Percentiles rank a stretch among this genome's conserved stretches.
phyloP scores from a whole-genome alignment of 2,329 filamentous ascomycete species.

The Pezicula carpinea region DNA sequence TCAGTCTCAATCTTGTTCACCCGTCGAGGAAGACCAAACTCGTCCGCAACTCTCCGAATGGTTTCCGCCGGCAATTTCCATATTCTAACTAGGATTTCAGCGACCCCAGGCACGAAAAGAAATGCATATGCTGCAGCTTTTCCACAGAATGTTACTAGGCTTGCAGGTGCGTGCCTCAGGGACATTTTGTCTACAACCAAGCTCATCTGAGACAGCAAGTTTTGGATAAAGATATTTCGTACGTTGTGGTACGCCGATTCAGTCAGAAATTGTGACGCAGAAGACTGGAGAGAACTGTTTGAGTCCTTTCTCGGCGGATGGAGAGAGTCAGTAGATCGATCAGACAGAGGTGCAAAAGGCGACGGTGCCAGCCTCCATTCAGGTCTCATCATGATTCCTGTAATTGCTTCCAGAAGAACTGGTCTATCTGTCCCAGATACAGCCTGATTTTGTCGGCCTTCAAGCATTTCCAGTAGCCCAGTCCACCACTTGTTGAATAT shows the following conservation, averaged over 20 bases:
- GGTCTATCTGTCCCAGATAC: conserved; percentile 67
- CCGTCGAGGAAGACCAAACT: conserved; percentile 54
- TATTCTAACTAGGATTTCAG: conserved; percentile 61
- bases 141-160: conserved; percentile 64
- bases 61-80: conserved; percentile 58
- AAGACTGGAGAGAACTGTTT: conserved; percentile 51
- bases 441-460: conserved; percentile 63
- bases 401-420: conserved; percentile 63
- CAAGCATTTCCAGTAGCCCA: conserved; percentile 62
- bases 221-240: conserved; percentile 65
- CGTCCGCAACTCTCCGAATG: conserved; percentile 56
- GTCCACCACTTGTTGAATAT: conserved; percentile 76
- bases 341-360: conserved; percentile 46
- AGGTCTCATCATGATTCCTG: conserved; percentile 64
- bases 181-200: conserved; percentile 74
- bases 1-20: conserved; percentile 37
- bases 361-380: conserved; percentile 64
- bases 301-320: conserved; percentile 27
- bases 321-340: conserved; percentile 30
- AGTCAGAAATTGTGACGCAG: conserved; percentile 59
- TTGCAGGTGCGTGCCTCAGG: conserved; percentile 48
- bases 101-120: conserved; percentile 67
- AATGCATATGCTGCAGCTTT: conserved; percentile 72
- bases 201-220: conserved; percentile 63
- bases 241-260: conserved; percentile 71